These are phyloP conservation scores for Kuraishia hungarica DNA, from an alignment of 805 yeast genomes.

Conservation along the genomic window DNA sequence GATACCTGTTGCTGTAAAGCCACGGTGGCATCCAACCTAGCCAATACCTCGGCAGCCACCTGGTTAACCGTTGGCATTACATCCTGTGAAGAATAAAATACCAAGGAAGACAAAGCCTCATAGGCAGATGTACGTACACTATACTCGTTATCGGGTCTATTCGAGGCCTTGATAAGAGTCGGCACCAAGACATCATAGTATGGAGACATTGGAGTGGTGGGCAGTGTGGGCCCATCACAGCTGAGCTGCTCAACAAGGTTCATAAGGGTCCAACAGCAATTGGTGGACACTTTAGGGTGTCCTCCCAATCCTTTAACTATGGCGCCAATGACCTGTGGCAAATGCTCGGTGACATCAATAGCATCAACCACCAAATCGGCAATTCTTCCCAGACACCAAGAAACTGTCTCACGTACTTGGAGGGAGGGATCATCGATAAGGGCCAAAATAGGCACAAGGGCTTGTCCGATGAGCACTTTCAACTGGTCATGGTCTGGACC, in stretches of 20 bases:
- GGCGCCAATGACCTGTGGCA: conserved; percentile 68
- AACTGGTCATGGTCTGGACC: conserved; percentile 80
- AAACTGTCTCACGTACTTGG: conserved; percentile 93
- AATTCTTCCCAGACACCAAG: conserved; percentile 97
- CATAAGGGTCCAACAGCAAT: conserved; percentile 96
- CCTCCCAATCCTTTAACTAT: conserved; percentile 76
- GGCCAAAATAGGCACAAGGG: conserved; percentile 67
- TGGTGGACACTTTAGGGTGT: conserved; percentile 90
- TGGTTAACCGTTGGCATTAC: conserved; percentile 60
- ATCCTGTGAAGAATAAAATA: conserved; percentile 63
- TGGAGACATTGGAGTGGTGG: conserved; percentile 60
- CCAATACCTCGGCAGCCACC: conserved; percentile 67
- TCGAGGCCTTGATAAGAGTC: conserved; percentile 59
- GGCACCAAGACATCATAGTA: conserved; percentile 67
- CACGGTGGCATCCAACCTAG: conserved; percentile 65
- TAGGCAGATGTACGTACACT: conserved; percentile 93
- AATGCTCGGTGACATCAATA: conserved; percentile 52
- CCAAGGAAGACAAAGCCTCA: conserved; percentile 82
- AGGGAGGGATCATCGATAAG: conserved; percentile 68
- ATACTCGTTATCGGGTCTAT: conserved; percentile 72
- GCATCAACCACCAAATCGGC: conserved; percentile 81
- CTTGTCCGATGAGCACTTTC: conserved; percentile 64
- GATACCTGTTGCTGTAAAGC: conserved; percentile 49
- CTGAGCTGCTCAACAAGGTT: conserved; percentile 81
- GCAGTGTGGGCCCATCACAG: conserved; percentile 36